Percentiles rank a stretch among this genome's conserved stretches.
phyloP scores from a whole-genome alignment of 257 asterid genomes.

The Nicotiana undulata region DNA sequence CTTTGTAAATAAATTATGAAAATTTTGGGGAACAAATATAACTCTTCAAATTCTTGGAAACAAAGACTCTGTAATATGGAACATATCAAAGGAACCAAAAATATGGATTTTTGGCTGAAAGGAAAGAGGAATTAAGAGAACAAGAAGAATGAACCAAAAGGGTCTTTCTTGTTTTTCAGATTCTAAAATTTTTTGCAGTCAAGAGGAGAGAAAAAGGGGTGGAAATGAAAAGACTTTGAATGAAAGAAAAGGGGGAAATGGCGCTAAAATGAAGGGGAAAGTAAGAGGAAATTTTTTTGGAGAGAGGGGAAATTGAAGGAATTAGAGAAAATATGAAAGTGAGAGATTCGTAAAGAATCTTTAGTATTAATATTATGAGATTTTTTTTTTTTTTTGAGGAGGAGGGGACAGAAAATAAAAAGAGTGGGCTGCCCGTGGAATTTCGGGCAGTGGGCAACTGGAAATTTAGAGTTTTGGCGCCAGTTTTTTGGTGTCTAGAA shows the following conservation, averaged over 20 bases:
- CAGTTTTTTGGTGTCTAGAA: constrained; percentile 26
- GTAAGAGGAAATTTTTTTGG: constrained; percentile 1
- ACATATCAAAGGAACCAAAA: not conserved
- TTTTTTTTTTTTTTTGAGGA: not conserved
- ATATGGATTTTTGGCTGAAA: constrained; percentile 1
- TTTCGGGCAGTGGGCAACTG: constrained; percentile 32
- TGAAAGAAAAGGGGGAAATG: constrained; percentile 22
- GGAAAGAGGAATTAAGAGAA: constrained; percentile 12
- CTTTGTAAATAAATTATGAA: not conserved
- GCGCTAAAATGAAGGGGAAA: constrained; percentile 47
- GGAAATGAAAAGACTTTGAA: constrained; percentile 12
- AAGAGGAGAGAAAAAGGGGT: not conserved
- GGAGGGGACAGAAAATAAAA: not conserved
- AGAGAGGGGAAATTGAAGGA: constrained; percentile 13
- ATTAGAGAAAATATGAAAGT: constrained; percentile 7
- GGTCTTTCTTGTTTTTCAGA: constrained; percentile 14
- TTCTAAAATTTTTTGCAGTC: not conserved
- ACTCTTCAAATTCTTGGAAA: not conserved
- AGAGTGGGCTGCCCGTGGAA: constrained; percentile 39
- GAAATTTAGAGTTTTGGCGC: constrained; percentile 45
- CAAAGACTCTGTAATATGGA: not conserved
- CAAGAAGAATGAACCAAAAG: constrained; percentile 29
- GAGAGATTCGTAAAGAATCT: constrained; percentile 2
- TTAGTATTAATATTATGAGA: not conserved
- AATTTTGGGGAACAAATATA: not conserved